These are phyloP conservation scores for Exutisphaerella laricina DNA, from an alignment of 2,329 filamentous ascomycete genomes.

Conservation along the genomic window DNA sequence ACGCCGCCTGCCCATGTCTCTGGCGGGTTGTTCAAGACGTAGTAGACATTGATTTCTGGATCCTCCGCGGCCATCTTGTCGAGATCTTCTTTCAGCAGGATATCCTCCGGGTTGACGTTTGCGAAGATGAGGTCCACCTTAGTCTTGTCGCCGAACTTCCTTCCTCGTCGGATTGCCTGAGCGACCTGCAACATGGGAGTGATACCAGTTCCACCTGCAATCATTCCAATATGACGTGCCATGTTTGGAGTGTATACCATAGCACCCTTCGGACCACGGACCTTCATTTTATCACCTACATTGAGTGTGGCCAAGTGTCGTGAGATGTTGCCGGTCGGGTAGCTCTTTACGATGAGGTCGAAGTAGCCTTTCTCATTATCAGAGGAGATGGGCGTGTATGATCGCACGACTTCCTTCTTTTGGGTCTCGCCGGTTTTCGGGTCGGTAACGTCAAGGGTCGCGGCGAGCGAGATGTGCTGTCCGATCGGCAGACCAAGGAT, in stretches of 20 bases:
- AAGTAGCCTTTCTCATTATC: slow-evolving; percentile 88
- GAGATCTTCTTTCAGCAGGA: slow-evolving; percentile 86
- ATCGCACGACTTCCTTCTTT: slow-evolving; percentile 78
- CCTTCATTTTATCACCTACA: slow-evolving; percentile 81
- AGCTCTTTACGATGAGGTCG: slow-evolving; percentile 96
- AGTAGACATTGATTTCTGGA: slow-evolving; percentile 77
- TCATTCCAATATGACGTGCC: slow-evolving; percentile 95
- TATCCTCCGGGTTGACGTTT: slow-evolving; percentile 90
- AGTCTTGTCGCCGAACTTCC: slow-evolving; percentile 60
- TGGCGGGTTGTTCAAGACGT: slow-evolving; percentile 93
- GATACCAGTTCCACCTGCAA: slow-evolving; percentile 94
- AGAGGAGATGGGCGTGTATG: slow-evolving; percentile 86
- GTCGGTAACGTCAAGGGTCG: slow-evolving; percentile 64
- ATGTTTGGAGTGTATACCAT: slow-evolving; percentile 98
- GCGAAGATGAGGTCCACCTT: slow-evolving; percentile 94
- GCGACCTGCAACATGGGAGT: slow-evolving; percentile 98
- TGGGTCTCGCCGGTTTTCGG: slow-evolving; percentile 61
- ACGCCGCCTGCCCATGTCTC: slow-evolving; percentile 87
- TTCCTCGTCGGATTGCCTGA: slow-evolving; percentile 62
- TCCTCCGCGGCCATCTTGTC: slow-evolving; percentile 74
- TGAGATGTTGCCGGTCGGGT: slow-evolving; percentile 95
- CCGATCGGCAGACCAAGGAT: slow-evolving; percentile 96
- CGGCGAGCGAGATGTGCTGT: slow-evolving; percentile 96
- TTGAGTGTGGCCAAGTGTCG: slow-evolving; percentile 79
- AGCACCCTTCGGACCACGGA: slow-evolving; percentile 91